Base-by-base conservation (phyloP, 495 filamentous ascomycete genomes). In the Aspergillus leporis region DNA sequence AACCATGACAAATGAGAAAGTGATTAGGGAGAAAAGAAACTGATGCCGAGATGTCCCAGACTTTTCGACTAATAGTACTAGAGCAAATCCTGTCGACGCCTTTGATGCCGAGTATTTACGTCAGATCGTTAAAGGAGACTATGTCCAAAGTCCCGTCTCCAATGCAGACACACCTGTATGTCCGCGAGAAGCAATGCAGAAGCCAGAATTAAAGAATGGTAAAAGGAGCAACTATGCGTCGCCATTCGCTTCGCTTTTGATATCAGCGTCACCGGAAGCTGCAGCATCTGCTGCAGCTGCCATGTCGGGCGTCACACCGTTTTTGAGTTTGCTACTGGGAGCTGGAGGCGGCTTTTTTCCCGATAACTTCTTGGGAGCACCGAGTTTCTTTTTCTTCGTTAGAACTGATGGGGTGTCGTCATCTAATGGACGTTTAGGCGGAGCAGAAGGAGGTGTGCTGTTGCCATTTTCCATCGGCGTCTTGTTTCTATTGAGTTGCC, bases 401-500 rank as follows among this genome's bases (percentile, higher is more conserved):
- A 74, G 60, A 22, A 69, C 66, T 36, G 74, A 61, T 22, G 72
- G 73, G 14, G 68, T 62, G 8, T 73, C 73, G 0, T 78, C 77
- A 30, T 80, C 75, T 30, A 77, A 55, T 28, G 75, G 60, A 3
- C 77, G 73, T 43, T 80, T 80, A 6, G 70, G 65, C 14, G 73
- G 66, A 28, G 74, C 72, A 14, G 74, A 72, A 21, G 58, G 70
- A 5, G 74, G 72, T 14, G 72, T 74, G 56, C 68, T 72, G 41
- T 60, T 69, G 53, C 70, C 69, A 51, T 68, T 74, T 38, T 78
- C 71, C 41, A 69, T 65, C 4, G 77, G 75, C 1, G 76, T 75
- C 53, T 74, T 76, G 49, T 78, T 78, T 53, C 87, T 80, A 58
- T 87, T 87, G 18, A 83, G 84, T 64, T 83, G 83, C 21, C 90